These are phyloP conservation scores for Fraxinus greggii DNA, from an alignment of 305 asterid genomes.

Conservation along the genomic window DNA sequence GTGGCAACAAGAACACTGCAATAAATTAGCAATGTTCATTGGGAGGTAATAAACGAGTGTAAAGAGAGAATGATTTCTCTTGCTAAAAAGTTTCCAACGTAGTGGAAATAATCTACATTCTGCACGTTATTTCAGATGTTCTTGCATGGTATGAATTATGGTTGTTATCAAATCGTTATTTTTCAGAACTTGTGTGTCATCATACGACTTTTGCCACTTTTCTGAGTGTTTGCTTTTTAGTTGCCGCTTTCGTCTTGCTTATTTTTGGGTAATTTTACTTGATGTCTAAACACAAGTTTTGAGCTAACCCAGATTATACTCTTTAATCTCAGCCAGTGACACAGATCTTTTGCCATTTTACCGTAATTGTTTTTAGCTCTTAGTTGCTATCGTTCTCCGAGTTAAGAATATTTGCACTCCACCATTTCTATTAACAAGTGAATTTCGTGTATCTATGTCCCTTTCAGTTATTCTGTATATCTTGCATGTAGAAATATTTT, in stretches of 20 bases:
- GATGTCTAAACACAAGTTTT: not conserved
- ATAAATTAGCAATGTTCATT: not conserved
- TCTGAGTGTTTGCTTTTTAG: not conserved
- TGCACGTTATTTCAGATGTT: not conserved
- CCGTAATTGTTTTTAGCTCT: not conserved
- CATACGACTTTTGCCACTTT: not conserved
- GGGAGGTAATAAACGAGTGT: not conserved
- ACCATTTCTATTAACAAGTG: conserved; percentile 10
- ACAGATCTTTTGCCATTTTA: not conserved
- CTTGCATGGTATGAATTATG: not conserved
- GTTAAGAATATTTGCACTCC: conserved; percentile 11
- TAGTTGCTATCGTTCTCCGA: conserved; percentile 8
- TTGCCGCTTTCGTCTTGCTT: not conserved
- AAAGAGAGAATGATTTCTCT: not conserved
- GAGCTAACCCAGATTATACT: not conserved
- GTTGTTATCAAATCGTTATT: not conserved
- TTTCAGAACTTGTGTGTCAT: not conserved
- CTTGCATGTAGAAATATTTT: not conserved
- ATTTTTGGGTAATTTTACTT: not conserved
- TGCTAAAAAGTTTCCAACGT: not conserved
- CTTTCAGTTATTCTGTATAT: conserved; percentile 8
- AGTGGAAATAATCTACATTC: not conserved
- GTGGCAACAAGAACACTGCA: not conserved
- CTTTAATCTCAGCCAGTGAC: not conserved
- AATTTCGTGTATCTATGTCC: not conserved